These are phyloP conservation scores for Mycena venus DNA, from an alignment of 768 basidiomycete species.

Conservation along the genomic window DNA sequence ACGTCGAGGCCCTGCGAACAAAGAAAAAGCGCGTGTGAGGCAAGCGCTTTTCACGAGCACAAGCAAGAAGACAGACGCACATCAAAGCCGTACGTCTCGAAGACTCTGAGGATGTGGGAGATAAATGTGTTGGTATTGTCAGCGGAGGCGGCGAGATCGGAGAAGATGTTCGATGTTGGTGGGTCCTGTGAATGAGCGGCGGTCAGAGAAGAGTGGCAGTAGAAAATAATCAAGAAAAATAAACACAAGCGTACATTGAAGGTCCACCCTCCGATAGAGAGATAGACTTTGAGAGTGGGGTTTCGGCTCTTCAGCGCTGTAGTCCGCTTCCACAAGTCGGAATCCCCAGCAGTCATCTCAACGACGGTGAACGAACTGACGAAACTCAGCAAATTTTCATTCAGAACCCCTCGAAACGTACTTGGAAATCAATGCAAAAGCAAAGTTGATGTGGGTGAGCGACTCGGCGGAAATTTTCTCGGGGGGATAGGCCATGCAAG, in stretches of 20 bases:
- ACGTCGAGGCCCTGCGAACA: conserved; percentile 18
- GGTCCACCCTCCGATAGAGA: conserved; percentile 27
- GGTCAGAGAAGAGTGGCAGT: too few species aligned
- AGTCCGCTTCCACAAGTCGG: too few species aligned
- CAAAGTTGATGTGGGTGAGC: too few species aligned
- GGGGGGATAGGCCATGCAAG: too few species aligned
- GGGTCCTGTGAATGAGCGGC: conserved; percentile 1
- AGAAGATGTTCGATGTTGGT: conserved; percentile 12
- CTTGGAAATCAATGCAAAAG: too few species aligned
- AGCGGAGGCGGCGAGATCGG: not conserved
- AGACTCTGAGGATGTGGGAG: not conserved
- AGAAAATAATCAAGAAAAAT: too few species aligned
- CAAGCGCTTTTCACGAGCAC: too few species aligned
- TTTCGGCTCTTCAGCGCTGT: conserved; percentile 18
- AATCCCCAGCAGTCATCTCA: conserved; percentile 7
- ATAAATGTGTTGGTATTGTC: conserved; percentile 22
- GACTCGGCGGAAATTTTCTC: too few species aligned
- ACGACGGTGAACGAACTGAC: conserved; percentile 1
- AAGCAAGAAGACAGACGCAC: not conserved
- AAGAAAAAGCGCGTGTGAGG: too few species aligned
- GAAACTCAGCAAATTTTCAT: too few species aligned
- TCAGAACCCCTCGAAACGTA: too few species aligned
- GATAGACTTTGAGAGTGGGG: conserved; percentile 19
- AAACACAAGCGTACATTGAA: conserved; percentile 14
- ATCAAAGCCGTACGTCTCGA: conserved; percentile 18